phyloP scores from a whole-genome alignment of 2,329 filamentous ascomycete species.

The Blumeriella jaapii region DNA sequence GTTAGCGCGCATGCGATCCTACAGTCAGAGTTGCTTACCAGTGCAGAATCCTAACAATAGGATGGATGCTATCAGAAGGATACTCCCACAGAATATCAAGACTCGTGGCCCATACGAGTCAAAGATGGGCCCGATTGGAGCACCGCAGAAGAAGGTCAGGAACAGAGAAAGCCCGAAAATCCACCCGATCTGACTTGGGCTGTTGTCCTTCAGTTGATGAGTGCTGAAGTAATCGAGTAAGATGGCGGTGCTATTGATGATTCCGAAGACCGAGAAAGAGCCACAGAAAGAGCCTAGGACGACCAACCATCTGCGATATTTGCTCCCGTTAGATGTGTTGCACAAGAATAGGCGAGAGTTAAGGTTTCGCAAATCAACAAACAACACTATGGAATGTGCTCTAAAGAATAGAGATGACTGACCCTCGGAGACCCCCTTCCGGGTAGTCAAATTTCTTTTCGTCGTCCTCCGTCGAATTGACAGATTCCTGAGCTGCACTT shows the following conservation, averaged over 20 bases:
- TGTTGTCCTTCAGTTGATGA: conserved; percentile 47
- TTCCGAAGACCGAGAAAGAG: conserved; percentile 48
- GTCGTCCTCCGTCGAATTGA: conserved; percentile 11
- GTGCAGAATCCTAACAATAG: conserved; percentile 49
- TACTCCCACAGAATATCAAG: conserved; percentile 23
- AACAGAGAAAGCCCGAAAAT: conserved; percentile 54
- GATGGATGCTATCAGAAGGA: conserved; percentile 22
- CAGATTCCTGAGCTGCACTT: conserved; percentile 8
- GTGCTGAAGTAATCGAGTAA: conserved; percentile 51
- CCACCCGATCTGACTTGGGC: conserved; percentile 44
- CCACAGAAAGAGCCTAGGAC: conserved; percentile 55
- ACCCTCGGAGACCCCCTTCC: conserved; percentile 49
- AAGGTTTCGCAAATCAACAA: no score
- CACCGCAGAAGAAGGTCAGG: conserved; percentile 56
- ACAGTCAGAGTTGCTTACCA: conserved; percentile 24
- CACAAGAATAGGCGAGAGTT: no score
- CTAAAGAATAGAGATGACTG: conserved; percentile 1
- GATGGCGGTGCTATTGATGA: conserved; percentile 51
- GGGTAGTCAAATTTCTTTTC: conserved; percentile 38
- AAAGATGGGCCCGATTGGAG: conserved; percentile 60
- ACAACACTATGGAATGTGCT: no score
- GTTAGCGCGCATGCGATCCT: neutral
- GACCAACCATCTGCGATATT: conserved; percentile 41
- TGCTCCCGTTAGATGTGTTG: no score
- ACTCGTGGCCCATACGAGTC: conserved; percentile 50